phyloP scores from a whole-genome alignment of 208 protist species.

The Trichomonas tenax region DNA sequence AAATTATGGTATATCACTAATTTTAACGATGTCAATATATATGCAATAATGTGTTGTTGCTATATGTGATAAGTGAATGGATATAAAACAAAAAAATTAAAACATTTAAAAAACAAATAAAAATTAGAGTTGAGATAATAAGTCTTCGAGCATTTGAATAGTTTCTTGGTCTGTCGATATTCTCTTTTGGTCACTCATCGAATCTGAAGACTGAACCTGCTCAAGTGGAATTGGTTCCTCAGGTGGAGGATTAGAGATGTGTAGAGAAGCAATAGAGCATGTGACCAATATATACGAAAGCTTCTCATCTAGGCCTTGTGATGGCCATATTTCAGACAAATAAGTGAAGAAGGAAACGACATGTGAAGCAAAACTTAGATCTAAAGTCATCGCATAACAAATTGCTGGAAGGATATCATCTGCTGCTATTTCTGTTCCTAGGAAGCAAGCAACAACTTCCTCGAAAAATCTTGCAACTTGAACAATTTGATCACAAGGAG shows the following conservation, averaged over 20 bases:
- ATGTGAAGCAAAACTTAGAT: not conserved
- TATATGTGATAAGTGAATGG: no score
- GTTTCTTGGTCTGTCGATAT: not conserved
- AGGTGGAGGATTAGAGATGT: not conserved
- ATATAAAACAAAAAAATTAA: no score
- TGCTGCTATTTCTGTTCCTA: not conserved
- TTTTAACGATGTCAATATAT: no score
- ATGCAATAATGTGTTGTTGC: no score
- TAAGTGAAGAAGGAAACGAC: not conserved
- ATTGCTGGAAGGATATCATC: not conserved
- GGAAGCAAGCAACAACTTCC: not conserved
- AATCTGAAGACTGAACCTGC: not conserved
- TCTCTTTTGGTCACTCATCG: no score
- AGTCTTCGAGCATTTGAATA: not conserved
- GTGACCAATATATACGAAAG: not conserved
- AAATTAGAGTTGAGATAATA: not conserved
- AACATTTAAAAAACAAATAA: not conserved
- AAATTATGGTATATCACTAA: no score
- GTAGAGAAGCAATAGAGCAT: not conserved
- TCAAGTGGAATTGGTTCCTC: not conserved
- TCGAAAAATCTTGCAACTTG: not conserved
- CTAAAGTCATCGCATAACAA: not conserved
- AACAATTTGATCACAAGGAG: not conserved
- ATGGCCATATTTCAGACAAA: not conserved
- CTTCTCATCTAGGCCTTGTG: not conserved